A percentile compares a stretch with the other conserved stretches of the same genome.
Conservation (phyloP, 2,329 filamentous ascomycete genomes). For the Xylariaceae sp. region DNA sequence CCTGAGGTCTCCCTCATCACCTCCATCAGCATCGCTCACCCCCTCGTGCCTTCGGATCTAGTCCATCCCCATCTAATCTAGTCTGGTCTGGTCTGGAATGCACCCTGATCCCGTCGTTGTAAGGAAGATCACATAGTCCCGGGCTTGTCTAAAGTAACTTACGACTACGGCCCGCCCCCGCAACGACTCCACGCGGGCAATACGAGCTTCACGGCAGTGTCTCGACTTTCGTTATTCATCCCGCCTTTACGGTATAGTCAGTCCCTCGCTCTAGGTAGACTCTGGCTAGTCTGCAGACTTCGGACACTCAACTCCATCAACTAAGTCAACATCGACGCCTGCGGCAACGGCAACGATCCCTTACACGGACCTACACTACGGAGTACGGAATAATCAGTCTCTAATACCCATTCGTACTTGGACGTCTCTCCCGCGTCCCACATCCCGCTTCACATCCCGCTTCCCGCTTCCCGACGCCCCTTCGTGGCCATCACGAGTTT, state of each 20-base stretch:
- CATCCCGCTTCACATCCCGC: conserved; percentile 16
- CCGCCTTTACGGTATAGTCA: conserved; percentile 1
- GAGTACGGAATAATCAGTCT: conserved; percentile 21
- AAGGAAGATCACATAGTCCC: conserved; percentile 20
- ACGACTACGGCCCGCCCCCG: conserved; percentile 23
- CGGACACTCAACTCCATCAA: conserved; percentile 15
- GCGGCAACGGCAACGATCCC: conserved; percentile 20
- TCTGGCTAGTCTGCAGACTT: conserved; percentile 29
- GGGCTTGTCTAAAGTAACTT: conserved; percentile 11
- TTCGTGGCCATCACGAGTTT: conserved; percentile 17
- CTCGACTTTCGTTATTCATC: conserved; percentile 22
- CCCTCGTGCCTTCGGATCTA: conserved; percentile 6
- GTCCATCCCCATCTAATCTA: background rate
- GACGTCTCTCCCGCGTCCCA: conserved; percentile 11
- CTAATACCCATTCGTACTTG: conserved; percentile 20
- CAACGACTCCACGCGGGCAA: conserved; percentile 21
- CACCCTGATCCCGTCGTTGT: conserved; percentile 23
- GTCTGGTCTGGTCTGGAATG: conserved; percentile 23
- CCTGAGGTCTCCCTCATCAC: background rate
- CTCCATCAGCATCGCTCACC: background rate
- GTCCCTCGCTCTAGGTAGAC: conserved; percentile 21
- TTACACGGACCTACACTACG: background rate
- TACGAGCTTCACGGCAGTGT: conserved; percentile 27
- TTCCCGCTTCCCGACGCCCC: conserved; percentile 14
- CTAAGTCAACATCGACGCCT: background rate